A percentile compares a stretch with the other conserved stretches of the same genome.
Evolutionary conservation across 1,284 basidiomycete species (phyloP).

Genomic region (Irpex sp.): DNA sequence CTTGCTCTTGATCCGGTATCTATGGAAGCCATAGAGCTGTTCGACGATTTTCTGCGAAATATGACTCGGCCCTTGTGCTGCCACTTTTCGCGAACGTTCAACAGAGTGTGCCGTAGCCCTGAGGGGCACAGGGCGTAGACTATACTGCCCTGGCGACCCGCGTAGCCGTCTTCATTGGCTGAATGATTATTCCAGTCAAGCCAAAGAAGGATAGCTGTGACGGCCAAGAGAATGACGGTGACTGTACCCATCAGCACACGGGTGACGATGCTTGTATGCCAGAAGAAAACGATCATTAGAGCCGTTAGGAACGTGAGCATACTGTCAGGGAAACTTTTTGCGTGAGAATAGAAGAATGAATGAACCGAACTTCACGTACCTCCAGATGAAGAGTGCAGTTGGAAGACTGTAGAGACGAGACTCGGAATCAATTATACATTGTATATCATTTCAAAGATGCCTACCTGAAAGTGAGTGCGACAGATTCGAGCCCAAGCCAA

Average conservation of each 20-base stretch:
- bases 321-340: conserved; percentile 3
- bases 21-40: no score
- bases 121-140: not conserved
- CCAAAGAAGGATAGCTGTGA: conserved; percentile 6
- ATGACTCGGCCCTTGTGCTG: not conserved
- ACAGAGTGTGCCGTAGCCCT: not conserved
- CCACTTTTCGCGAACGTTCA: not conserved
- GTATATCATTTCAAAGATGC: not conserved
- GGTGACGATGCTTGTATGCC: conserved; percentile 9
- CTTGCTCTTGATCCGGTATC: no score
- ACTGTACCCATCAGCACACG: conserved; percentile 4
- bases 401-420: conserved; percentile 17
- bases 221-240: not conserved
- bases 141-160: not conserved
- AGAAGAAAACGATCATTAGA: conserved; percentile 17
- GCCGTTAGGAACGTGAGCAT: conserved; percentile 18
- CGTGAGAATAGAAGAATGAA: not conserved
- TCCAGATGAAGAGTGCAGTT: conserved; percentile 24
- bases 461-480: conserved; percentile 22
- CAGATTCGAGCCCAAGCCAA: conserved; percentile 13
- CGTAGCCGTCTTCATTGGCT: not conserved
- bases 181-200: conserved; percentile 6
- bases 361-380: conserved; percentile 16
- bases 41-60: no score
- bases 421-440: no score